Evolutionary conservation across 75 land plant genomes (phyloP).

Genomic region (Sequoiadendron giganteum): DNA sequence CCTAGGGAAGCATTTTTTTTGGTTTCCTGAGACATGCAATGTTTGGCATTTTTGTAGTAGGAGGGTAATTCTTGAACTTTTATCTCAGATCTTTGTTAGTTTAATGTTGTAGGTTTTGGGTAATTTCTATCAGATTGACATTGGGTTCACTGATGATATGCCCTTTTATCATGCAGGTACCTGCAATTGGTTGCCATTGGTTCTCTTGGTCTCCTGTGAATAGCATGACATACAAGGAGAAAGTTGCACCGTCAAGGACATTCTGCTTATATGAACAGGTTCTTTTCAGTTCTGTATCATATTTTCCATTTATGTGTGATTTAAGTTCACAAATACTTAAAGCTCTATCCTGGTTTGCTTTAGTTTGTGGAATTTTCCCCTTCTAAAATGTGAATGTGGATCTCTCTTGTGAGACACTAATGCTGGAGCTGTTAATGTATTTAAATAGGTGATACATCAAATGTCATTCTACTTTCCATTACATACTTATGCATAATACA

Average conservation of each 20-base stretch:
- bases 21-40: not conserved
- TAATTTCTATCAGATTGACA: not conserved
- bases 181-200: constrained; percentile 85
- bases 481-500: not conserved
- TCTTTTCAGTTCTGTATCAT: not conserved
- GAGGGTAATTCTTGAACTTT: not conserved
- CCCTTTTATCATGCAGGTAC: constrained; percentile 42
- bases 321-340: not conserved
- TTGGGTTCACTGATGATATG: not conserved
- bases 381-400: not conserved
- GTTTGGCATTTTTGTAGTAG: not conserved
- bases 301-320: not conserved
- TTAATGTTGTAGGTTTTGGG: not conserved
- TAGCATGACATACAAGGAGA: constrained; percentile 30
- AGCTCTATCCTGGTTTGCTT: not conserved
- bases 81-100: not conserved
- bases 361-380: not conserved
- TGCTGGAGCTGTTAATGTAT: not conserved
- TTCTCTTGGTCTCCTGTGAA: constrained; percentile 55
- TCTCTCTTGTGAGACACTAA: not conserved
- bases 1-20: no score
- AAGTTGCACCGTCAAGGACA: constrained; percentile 86
- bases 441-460: not conserved
- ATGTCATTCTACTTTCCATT: not conserved
- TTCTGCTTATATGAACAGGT: constrained; percentile 93